Evolutionary conservation across 306 rosid species (phyloP).

Genomic region (Citrullus mucosospermus): DNA sequence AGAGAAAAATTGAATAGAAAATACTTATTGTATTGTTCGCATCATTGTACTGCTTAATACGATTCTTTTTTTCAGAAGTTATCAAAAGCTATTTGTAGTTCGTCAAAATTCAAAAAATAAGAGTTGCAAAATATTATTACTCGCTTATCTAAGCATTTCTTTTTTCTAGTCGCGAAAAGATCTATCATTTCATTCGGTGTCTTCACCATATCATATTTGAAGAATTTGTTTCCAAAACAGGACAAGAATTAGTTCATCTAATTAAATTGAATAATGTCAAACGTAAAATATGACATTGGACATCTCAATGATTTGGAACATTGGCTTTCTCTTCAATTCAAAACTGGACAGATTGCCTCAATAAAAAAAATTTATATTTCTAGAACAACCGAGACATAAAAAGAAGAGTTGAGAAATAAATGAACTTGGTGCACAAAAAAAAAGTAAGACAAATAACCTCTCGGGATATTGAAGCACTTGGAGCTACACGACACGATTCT

Average conservation of each 20-base stretch:
- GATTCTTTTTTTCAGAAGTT: not conserved
- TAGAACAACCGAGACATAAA: not conserved
- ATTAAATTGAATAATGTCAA: not conserved
- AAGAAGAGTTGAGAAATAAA: not conserved
- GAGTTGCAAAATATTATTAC: too few species aligned
- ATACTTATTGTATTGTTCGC: not conserved
- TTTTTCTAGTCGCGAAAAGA: too few species aligned
- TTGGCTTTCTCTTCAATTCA: not conserved
- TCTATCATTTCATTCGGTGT: not conserved
- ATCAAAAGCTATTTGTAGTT: not conserved
- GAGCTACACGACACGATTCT: not conserved
- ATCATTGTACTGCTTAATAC: not conserved
- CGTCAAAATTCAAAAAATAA: too few species aligned
- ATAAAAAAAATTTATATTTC: not conserved
- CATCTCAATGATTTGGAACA: not conserved
- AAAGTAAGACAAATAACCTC: not conserved
- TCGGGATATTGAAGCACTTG: not conserved
- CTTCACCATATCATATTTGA: not conserved
- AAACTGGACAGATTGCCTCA: not conserved
- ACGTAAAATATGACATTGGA: not conserved
- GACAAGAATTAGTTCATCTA: not conserved
- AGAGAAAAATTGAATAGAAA: not conserved
- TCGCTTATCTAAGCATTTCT: too few species aligned
- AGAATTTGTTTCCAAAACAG: not conserved
- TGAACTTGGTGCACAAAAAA: not conserved